These are phyloP conservation scores for Moniliella sp. DNA, from an alignment of 1,284 basidiomycete genomes.

Conservation along the genomic window DNA sequence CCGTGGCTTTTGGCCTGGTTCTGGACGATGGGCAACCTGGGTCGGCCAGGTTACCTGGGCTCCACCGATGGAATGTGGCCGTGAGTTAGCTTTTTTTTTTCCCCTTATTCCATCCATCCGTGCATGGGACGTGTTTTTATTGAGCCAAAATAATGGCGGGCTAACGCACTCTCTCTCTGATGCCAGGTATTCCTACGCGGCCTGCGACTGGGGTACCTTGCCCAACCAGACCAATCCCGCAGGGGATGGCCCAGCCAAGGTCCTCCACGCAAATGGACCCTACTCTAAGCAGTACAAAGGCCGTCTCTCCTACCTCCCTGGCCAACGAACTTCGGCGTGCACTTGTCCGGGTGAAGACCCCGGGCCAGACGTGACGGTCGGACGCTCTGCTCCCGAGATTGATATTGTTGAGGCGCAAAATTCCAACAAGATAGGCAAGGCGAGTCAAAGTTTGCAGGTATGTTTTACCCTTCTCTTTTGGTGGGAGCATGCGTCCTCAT, in stretches of 20 bases:
- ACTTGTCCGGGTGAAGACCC: constrained; percentile 23
- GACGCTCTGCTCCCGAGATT: constrained; percentile 60
- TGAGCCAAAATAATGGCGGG: no score
- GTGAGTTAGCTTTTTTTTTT: no score
- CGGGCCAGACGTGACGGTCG: constrained; percentile 19
- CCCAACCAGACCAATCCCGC: constrained; percentile 18
- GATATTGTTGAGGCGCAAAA: constrained; percentile 53
- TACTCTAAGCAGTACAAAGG: constrained; percentile 21
- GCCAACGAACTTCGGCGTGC: constrained; percentile 22
- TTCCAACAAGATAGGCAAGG: no score
- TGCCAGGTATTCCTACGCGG: constrained; percentile 32
- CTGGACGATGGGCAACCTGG: constrained; percentile 39
- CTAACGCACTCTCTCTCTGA: no score
- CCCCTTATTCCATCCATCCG: constrained; percentile 4
- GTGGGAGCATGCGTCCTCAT: no score
- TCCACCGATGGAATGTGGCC: constrained; percentile 40
- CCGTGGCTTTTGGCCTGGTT: constrained; percentile 39
- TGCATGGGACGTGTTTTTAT: constrained; percentile 6
- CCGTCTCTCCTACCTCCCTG: constrained; percentile 13
- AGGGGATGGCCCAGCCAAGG: constrained; percentile 5
- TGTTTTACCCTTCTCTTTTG: no score
- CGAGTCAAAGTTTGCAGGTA: no score
- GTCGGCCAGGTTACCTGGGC: constrained; percentile 56
- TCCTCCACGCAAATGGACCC: constrained; percentile 5
- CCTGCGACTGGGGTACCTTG: constrained; percentile 25